Percentiles rank a stretch among this genome's conserved stretches.
These are phyloP conservation scores for Phytophthora citrophthora DNA, from an alignment of 352 stramenopile genomes.

Conservation along the genomic window DNA sequence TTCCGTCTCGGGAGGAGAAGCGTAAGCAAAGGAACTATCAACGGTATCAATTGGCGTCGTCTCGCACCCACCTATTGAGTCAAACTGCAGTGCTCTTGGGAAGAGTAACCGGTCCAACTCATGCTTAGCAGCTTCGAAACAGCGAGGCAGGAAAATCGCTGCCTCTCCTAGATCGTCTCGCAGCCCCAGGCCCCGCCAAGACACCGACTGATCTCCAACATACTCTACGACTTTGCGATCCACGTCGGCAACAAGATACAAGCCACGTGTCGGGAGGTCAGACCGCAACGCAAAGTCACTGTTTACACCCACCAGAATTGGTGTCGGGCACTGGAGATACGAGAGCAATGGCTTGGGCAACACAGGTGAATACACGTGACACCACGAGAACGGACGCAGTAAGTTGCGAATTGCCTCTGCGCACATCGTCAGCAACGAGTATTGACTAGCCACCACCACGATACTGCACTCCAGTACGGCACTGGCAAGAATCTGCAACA, in stretches of 20 bases:
- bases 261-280: conserved; percentile 67
- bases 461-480: conserved; percentile 89
- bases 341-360: conserved; percentile 85
- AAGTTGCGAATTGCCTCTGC: conserved; percentile 87
- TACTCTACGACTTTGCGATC: conserved; percentile 80
- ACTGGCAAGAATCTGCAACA: conserved; percentile 79
- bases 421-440: conserved; percentile 82
- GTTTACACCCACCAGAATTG: conserved; percentile 89
- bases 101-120: conserved; percentile 62
- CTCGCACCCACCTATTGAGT: conserved; percentile 48
- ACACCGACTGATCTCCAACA: conserved; percentile 56
- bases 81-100: conserved; percentile 42
- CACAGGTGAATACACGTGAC: conserved; percentile 89
- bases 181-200: conserved; percentile 68
- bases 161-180: conserved; percentile 39
- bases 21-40: conserved; percentile 17
- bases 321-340: conserved; percentile 91
- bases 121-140: conserved; percentile 60
- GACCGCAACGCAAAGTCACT: conserved; percentile 63
- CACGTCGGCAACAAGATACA: conserved; percentile 79
- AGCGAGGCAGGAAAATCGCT: conserved; percentile 58
- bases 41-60: conserved; percentile 3
- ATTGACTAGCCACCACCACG: conserved; percentile 84
- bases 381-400: conserved; percentile 89
- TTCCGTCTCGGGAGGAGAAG: conserved; percentile 27